phyloP scores from a whole-genome alignment of 169 alveolate genomes.

The Eimeria falciformis region DNA sequence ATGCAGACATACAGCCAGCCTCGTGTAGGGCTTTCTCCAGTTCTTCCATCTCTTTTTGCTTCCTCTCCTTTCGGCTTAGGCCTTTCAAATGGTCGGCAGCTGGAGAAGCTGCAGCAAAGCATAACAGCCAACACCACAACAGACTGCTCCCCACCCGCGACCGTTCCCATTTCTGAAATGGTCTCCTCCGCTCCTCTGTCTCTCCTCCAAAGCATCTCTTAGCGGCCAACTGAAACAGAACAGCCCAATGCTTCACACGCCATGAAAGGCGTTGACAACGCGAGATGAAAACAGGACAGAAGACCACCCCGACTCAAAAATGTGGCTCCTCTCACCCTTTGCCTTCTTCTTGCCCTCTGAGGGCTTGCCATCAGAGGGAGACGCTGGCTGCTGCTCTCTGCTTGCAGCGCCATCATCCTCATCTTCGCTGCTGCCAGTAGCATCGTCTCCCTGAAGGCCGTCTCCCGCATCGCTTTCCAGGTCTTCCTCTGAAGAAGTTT shows the following conservation, averaged over 20 bases:
- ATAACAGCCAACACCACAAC: background rate
- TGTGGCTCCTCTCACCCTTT: slow-evolving; percentile 22
- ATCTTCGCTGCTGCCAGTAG: slow-evolving; percentile 44
- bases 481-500: slow-evolving; percentile 51
- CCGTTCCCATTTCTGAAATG: too few species aligned
- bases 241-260: too few species aligned
- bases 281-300: too few species aligned
- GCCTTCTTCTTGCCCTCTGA: slow-evolving; percentile 29
- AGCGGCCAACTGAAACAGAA: too few species aligned
- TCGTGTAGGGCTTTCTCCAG: slow-evolving; percentile 56
- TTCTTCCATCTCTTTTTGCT: slow-evolving; percentile 54
- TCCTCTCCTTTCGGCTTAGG: slow-evolving; percentile 55
- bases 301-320: background rate
- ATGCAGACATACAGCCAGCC: slow-evolving; percentile 41
- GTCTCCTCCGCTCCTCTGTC: too few species aligned
- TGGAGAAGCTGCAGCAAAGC: slow-evolving; percentile 5
- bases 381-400: slow-evolving; percentile 38
- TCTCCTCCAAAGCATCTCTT: too few species aligned
- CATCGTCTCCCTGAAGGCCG: slow-evolving; percentile 14
- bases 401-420: slow-evolving; percentile 3
- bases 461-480: slow-evolving; percentile 43
- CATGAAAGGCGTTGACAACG: too few species aligned
- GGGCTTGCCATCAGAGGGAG: slow-evolving; percentile 34
- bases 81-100: slow-evolving; percentile 61
- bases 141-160: too few species aligned